Evolutionary conservation across 495 filamentous ascomycete genomes (phyloP).

Genomic region (Xylaria bambusicola): DNA sequence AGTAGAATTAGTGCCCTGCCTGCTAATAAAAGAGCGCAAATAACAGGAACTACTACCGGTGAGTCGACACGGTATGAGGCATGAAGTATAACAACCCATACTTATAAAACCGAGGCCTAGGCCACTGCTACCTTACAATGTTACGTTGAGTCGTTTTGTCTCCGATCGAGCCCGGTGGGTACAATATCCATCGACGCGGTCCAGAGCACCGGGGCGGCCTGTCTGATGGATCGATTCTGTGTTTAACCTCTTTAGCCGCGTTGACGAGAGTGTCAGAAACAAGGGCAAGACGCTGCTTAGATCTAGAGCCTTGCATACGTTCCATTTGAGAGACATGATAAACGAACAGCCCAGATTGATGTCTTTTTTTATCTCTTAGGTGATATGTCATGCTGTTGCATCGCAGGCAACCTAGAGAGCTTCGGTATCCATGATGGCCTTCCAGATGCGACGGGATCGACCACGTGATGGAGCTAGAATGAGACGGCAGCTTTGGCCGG

Average conservation of each 20-base stretch:
- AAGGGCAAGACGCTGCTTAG: slow-evolving; percentile 24
- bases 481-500: slow-evolving; percentile 5
- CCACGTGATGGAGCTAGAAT: not conserved
- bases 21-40: not conserved
- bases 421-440: not conserved
- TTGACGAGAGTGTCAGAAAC: slow-evolving; percentile 18
- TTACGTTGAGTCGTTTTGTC: slow-evolving; percentile 10
- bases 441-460: not conserved
- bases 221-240: slow-evolving; percentile 18
- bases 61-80: not conserved
- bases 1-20: not conserved
- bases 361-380: slow-evolving; percentile 10
- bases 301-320: slow-evolving; percentile 14
- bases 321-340: not conserved
- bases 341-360: slow-evolving; percentile 12
- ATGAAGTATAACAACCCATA: not conserved
- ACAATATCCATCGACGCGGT: slow-evolving; percentile 7
- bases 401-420: not conserved
- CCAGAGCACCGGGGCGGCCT: slow-evolving; percentile 15
- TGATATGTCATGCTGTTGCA: slow-evolving; percentile 13
- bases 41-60: not conserved
- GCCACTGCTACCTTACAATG: slow-evolving; percentile 11
- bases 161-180: slow-evolving; percentile 6
- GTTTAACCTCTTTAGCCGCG: slow-evolving; percentile 39
- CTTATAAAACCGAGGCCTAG: slow-evolving; percentile 11